phyloP scores from a whole-genome alignment of 495 filamentous ascomycete species.

The Chlorociboria aeruginascens region DNA sequence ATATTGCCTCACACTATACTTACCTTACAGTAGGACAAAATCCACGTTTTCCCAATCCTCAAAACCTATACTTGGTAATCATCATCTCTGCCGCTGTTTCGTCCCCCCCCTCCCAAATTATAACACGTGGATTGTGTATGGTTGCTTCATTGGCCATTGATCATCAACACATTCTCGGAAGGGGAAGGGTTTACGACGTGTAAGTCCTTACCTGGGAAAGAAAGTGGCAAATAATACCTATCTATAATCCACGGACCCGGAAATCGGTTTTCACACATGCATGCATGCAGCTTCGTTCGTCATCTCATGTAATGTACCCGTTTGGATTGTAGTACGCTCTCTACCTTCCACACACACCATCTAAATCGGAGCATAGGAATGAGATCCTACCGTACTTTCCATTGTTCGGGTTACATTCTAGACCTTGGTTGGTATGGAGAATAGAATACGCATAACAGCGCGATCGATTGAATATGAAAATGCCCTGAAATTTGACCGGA shows the following conservation, averaged over 20 bases:
- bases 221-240: background rate
- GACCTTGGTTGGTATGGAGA: no score
- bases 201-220: no score
- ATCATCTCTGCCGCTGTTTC: slow-evolving; percentile 31
- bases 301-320: slow-evolving; percentile 32
- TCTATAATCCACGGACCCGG: slow-evolving; percentile 27
- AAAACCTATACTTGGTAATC: slow-evolving; percentile 26
- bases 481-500: no score
- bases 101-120: slow-evolving; percentile 24
- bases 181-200: background rate
- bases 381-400: no score
- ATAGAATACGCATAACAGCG: no score
- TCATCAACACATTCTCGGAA: background rate
- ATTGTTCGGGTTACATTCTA: no score
- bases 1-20: no score
- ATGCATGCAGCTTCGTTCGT: slow-evolving; percentile 29
- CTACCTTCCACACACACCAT: slow-evolving; percentile 22
- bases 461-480: no score
- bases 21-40: no score
- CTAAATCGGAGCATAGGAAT: slow-evolving; percentile 1
- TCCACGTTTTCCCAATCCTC: background rate
- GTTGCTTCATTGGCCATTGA: slow-evolving; percentile 15
- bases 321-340: slow-evolving; percentile 21
- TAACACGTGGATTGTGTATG: slow-evolving; percentile 28
- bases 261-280: slow-evolving; percentile 31